Evolutionary conservation across 2,329 filamentous ascomycete species (phyloP), one percentile per base, ranked within the genome.

Genomic region (Xylaria sp.): DNA sequence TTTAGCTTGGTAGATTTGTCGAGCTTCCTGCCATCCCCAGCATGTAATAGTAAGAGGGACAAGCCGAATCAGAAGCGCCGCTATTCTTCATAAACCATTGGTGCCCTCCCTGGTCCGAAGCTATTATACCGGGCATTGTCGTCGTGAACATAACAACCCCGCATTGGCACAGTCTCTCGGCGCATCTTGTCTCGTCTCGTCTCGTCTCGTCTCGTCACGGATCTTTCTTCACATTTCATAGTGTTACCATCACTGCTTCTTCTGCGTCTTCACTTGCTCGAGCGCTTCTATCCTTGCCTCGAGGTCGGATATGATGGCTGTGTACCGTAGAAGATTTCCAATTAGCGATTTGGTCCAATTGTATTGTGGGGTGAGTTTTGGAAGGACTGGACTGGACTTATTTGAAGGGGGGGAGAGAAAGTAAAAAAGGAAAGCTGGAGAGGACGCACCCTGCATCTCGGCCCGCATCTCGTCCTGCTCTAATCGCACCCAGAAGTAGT

Each of bases 401-500:
- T 31, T 47, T 17, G 13, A 39, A 22, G 15, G 7, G 13, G 22
- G 7, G 25, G 38, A 11, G 25, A 10, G 27, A 36, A 50, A 51
- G 20, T 17, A 3, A 9, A 45, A 56, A 7, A 17, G 2, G 9
- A n/a, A n/a, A n/a, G n/a, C n/a, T n/a, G n/a, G n/a, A n/a, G 22
- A 31, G 25, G 31, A 75, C 81, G 65, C 74, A 90, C 89, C 85
- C 71, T 86, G 80, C 72, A 86, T 87, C 50, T 88, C 82, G 22
- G 81, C 80, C 74, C 86, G 88, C 63, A 87, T 82, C 80, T 96
- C 92, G 61, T 92, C 85, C 38, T 86, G 86, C 78, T 94, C 92
- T 57, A 95, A 83, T 79, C 90, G 92, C 42, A 87, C 77, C 92
- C 92, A 96, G 15, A 81, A 81, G 82, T 87, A 93, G 80, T 94